phyloP scores from a whole-genome alignment of 2,329 filamentous ascomycete genomes.

The Talaromyces sp. region DNA sequence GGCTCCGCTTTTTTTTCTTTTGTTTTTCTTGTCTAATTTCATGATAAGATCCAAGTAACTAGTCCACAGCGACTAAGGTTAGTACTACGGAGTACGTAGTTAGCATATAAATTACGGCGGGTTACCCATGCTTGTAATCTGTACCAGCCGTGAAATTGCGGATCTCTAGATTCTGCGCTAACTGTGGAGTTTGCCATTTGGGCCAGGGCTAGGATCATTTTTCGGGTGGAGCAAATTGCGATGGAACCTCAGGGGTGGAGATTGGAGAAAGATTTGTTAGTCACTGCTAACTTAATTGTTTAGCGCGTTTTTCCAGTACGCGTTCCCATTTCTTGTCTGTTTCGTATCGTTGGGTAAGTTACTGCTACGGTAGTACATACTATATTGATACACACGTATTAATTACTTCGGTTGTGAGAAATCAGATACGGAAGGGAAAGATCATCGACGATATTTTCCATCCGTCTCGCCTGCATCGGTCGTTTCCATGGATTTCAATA shows the following conservation, averaged over 20 bases:
- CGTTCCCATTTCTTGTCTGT: not conserved
- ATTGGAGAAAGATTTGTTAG: not conserved
- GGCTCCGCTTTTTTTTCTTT: constrained; percentile 5
- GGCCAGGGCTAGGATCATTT: constrained; percentile 12
- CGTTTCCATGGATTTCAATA: not conserved
- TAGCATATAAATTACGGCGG: constrained; percentile 7
- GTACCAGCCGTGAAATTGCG: constrained; percentile 18
- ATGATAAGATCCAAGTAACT: constrained; percentile 10
- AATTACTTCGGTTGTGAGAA: not conserved
- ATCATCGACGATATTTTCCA: not conserved
- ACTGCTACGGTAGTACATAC: not conserved
- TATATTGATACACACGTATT: not conserved
- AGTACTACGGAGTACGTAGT: not conserved
- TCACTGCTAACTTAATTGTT: not conserved
- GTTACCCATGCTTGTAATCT: constrained; percentile 7
- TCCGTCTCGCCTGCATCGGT: not conserved
- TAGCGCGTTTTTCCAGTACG: not conserved
- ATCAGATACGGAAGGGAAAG: not conserved
- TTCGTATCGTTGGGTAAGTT: not conserved
- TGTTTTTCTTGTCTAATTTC: constrained; percentile 9
- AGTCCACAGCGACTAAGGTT: not conserved
- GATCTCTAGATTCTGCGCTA: constrained; percentile 14
- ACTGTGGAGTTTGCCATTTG: constrained; percentile 10
- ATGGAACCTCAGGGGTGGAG: constrained; percentile 8
- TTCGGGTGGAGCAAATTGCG: constrained; percentile 11